A percentile compares a stretch with the other conserved stretches of the same genome.
Evolutionary conservation across 164 flowering plant species (phyloP).

Genomic region (Liquidambar formosana): DNA sequence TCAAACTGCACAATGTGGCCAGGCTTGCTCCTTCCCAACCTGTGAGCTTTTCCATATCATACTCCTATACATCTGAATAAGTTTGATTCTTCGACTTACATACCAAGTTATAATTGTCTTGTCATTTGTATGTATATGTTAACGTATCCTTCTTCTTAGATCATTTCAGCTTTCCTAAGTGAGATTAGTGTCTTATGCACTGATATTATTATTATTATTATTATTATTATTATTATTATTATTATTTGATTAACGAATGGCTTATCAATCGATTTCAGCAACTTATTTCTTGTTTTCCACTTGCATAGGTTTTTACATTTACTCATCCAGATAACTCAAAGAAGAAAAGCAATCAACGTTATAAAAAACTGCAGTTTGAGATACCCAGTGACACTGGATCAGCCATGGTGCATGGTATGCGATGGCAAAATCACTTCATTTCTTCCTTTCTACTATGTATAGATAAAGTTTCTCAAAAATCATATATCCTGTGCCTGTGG

Average conservation of each 20-base stretch:
- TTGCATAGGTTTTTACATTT: conserved; percentile 80
- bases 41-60: conserved; percentile 39
- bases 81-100: too few relatives aligned
- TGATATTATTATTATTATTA: too few relatives aligned
- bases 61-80: not conserved
- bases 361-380: conserved; percentile 72
- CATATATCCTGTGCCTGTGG: not conserved
- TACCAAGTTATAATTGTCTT: too few relatives aligned
- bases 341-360: conserved; percentile 69
- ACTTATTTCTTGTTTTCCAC: conserved; percentile 5
- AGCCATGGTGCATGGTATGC: conserved; percentile 85
- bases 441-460: not conserved
- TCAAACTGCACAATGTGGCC: conserved; percentile 87
- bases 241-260: too few relatives aligned
- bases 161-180: too few relatives aligned
- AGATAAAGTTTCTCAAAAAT: too few relatives aligned
- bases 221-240: too few relatives aligned
- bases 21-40: conserved; percentile 87
- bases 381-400: conserved; percentile 83
- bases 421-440: not conserved
- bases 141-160: too few relatives aligned
- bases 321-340: conserved; percentile 69
- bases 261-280: not conserved
- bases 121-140: too few relatives aligned
- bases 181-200: too few relatives aligned